These are phyloP conservation scores for Cercospora sojina DNA, from an alignment of 2,329 filamentous ascomycete genomes.

Conservation along the genomic window DNA sequence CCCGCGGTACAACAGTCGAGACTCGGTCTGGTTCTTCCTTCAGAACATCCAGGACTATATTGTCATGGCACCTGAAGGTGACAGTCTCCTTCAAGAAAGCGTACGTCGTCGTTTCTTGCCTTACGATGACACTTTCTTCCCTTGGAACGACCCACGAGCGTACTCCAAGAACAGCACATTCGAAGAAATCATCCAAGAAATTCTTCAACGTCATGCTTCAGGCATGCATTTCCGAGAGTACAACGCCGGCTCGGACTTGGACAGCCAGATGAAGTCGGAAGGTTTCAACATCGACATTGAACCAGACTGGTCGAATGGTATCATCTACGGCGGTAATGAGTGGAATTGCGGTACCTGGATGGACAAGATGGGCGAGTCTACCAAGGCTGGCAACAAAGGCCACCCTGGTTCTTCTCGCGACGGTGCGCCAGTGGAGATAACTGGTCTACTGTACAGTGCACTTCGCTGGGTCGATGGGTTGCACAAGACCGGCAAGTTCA, in stretches of 20 bases:
- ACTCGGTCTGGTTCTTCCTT: constrained; percentile 97
- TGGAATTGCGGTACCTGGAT: constrained; percentile 98
- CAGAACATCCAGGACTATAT: constrained; percentile 95
- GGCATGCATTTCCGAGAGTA: constrained; percentile 93
- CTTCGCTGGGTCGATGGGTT: constrained; percentile 75
- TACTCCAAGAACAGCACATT: constrained; percentile 83
- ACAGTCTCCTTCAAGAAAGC: constrained; percentile 69
- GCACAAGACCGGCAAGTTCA: constrained; percentile 66
- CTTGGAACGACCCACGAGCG: constrained; percentile 73
- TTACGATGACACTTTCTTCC: constrained; percentile 94
- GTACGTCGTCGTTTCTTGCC: constrained; percentile 85
- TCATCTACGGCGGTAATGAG: constrained; percentile 93
- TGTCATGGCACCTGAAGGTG: constrained; percentile 74
- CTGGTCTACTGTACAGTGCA: constrained; percentile 85
- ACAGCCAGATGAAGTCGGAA: constrained; percentile 87
- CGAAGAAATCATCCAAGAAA: constrained; percentile 88
- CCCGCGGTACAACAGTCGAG: constrained; percentile 91
- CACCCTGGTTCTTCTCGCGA: constrained; percentile 95
- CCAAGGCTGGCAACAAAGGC: constrained; percentile 85
- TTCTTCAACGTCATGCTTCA: constrained; percentile 83
- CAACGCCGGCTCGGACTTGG: constrained; percentile 83
- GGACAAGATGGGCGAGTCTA: constrained; percentile 99
- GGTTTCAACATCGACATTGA: constrained; percentile 91
- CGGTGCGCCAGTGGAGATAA: constrained; percentile 93
- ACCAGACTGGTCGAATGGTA: constrained; percentile 85